Percentiles rank a stretch among this genome's conserved stretches.
Conservation (phyloP, 1,139 yeast genomes). For the Blastobotrys apis region DNA sequence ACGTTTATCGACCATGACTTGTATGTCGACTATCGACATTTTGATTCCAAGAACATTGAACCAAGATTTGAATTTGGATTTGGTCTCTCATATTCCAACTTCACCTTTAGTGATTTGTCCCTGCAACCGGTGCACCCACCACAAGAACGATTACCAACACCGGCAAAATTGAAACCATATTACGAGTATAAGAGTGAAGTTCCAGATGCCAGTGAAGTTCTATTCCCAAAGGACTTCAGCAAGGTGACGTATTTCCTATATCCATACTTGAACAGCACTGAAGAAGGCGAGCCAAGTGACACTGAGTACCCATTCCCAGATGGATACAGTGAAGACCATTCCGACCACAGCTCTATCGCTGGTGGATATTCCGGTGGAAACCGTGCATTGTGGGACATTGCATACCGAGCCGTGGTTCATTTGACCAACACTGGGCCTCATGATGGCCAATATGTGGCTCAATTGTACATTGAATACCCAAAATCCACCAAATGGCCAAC, state of each 20-base stretch:
- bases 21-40: constrained; percentile 48
- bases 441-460: constrained; percentile 53
- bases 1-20: constrained; percentile 33
- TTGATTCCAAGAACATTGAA: constrained; percentile 51
- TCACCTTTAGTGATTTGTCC: constrained; percentile 34
- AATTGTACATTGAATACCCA: constrained; percentile 56
- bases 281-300: constrained; percentile 23
- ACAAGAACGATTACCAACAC: constrained; percentile 47
- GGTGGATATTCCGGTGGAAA: constrained; percentile 60
- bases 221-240: constrained; percentile 41
- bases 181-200: constrained; percentile 40
- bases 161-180: constrained; percentile 40
- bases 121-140: constrained; percentile 45
- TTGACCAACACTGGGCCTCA: constrained; percentile 50
- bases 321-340: constrained; percentile 44
- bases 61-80: constrained; percentile 61
- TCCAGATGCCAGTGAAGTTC: constrained; percentile 43
- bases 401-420: constrained; percentile 47
- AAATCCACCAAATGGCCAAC: constrained; percentile 37
- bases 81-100: constrained; percentile 55
- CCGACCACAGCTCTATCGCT: constrained; percentile 41
- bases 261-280: constrained; percentile 29
- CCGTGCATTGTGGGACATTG: constrained; percentile 43
- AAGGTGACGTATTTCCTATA: constrained; percentile 27
- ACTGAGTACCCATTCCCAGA: constrained; percentile 49